Conservation (phyloP, 352 stramenopile species). For the Globisporangium takayamanum region DNA sequence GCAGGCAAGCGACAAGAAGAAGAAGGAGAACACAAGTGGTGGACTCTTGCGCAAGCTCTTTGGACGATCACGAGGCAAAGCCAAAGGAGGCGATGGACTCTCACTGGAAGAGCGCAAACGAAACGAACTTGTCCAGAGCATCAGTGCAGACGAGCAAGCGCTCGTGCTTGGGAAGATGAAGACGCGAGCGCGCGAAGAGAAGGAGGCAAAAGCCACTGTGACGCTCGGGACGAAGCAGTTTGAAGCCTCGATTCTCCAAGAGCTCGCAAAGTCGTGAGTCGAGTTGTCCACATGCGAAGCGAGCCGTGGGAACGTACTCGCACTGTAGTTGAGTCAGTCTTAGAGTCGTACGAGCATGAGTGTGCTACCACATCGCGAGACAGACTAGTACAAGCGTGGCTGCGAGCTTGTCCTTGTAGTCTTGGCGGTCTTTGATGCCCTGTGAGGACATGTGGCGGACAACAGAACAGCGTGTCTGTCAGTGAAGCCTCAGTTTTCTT, state of each 20-base stretch:
- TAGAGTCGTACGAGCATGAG: no score
- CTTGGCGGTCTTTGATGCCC: no score
- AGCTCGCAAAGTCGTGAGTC: constrained; percentile 21
- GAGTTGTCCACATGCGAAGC: no score
- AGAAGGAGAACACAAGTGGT: constrained; percentile 18
- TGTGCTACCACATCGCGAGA: no score
- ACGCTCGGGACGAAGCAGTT: constrained; percentile 43
- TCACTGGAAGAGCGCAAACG: constrained; percentile 31
- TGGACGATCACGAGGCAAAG: not conserved
- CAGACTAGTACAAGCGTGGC: no score
- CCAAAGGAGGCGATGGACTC: constrained; percentile 8
- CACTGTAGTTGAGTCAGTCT: no score
- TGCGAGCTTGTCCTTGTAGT: no score
- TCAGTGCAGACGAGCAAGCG: constrained; percentile 19
- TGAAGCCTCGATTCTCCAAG: constrained; percentile 39
- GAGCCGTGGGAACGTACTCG: not conserved
- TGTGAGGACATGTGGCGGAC: no score
- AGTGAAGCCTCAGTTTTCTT: no score
- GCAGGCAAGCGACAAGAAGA: constrained; percentile 9
- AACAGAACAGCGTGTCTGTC: no score
- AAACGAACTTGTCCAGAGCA: constrained; percentile 23
- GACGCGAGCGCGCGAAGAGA: constrained; percentile 24
- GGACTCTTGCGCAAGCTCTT: constrained; percentile 17
- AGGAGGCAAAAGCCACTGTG: constrained; percentile 25
- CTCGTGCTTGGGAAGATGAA: constrained; percentile 26